Base-by-base conservation (phyloP, 2,329 filamentous ascomycete genomes). In the Apiospora aurea region DNA sequence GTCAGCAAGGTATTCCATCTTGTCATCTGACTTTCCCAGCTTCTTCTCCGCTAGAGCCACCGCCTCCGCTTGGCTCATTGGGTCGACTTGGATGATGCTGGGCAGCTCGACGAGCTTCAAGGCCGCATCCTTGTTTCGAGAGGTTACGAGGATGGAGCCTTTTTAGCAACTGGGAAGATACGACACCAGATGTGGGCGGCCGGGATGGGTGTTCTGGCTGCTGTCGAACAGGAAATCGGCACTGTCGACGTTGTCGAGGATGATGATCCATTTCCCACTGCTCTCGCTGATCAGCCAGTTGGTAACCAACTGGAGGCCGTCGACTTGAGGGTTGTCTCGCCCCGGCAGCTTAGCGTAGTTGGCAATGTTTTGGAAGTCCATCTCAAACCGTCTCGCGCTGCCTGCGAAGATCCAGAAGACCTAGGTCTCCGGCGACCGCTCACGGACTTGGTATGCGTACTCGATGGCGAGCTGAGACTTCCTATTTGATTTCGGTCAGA, bases 181-280 rank as follows among this genome's bases (percentile, higher is more conserved):
- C 2, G 72, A 72, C 16, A 69, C 74, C n/a, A 80, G 67, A 38
- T 38, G 34, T 38, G 34, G 34, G 34, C 34, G 34, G 34, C 6
- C 4, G 34, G 34, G 7, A 38, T 38, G 34, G 4, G 34, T 2
- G 6, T 5, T 38, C 34, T 38, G 34, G 4, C 2, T 38, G 34
- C 34, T n/a, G 18, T 47, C 1, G 74, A 64, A 78, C 41, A 81
- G 78, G 6, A 81, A 72, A 10, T 77, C 69, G 44, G 67, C 14
- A 73, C 82, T 75, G 71, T 83, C 82, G 53, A 79, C 81, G 71
- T 79, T 83, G 53, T 84, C 82, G 34, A 84, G 76, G 64, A 84
- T 72, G 51, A 83, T 75, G n/a, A 80, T 16, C 82, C 82, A 84
- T 69, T 57, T 71, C 24, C 77, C 77, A 61, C 78, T 77, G 44